phyloP scores from a whole-genome alignment of 345 rosid genomes.

The Corymbia maculata region DNA sequence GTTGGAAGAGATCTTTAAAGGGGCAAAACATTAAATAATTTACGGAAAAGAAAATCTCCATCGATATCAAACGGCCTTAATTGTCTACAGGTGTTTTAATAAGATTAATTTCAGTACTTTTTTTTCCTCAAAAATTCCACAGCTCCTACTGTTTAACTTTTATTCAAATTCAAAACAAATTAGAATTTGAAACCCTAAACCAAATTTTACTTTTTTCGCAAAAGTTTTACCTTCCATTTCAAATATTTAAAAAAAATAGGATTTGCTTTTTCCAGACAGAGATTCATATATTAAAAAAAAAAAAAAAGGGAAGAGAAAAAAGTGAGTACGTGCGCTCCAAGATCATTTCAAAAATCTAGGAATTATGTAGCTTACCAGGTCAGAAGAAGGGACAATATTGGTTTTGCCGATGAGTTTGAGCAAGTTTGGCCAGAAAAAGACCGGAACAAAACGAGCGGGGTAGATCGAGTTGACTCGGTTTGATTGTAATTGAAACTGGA shows the following conservation, averaged over 20 bases:
- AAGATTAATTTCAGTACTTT: background rate
- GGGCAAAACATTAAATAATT: background rate
- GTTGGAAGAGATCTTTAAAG: background rate
- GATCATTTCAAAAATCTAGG: background rate
- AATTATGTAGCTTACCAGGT: background rate
- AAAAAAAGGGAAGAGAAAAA: background rate
- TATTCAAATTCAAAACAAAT: background rate
- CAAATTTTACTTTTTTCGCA: background rate
- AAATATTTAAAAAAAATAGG: background rate
- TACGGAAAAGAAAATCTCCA: background rate
- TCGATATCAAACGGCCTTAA: background rate
- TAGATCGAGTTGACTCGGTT: background rate
- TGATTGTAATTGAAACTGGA: background rate
- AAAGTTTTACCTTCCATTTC: background rate
- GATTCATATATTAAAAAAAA: background rate
- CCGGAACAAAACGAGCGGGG: background rate
- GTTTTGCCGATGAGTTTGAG: background rate
- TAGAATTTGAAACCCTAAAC: background rate
- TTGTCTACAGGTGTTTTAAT: background rate
- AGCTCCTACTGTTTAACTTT: background rate
- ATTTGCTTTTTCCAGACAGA: background rate
- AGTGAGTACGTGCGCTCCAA: background rate
- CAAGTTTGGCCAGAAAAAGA: background rate
- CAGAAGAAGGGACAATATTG: background rate
- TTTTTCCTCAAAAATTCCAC: background rate